A percentile compares a stretch with the other conserved stretches of the same genome.
phyloP scores from a whole-genome alignment of 768 basidiomycete genomes.

The Rhodotorula babjevae region DNA sequence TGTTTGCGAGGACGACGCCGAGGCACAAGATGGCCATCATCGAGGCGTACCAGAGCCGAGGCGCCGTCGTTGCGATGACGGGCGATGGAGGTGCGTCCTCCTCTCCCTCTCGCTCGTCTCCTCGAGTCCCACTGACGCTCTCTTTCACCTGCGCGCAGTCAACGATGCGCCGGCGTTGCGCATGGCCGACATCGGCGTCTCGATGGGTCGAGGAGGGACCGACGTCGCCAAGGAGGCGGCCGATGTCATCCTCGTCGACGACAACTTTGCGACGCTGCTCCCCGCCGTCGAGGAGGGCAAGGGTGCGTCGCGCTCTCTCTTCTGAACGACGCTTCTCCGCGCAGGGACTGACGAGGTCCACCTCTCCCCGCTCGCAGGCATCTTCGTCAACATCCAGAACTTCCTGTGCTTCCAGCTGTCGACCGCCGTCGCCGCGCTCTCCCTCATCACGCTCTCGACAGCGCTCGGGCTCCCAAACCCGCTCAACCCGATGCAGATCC shows the following conservation, averaged over 20 bases:
- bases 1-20: constrained; percentile 93
- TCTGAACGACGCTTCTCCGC: no score
- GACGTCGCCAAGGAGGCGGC: constrained; percentile 98
- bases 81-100: constrained; percentile 75
- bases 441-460: constrained; percentile 91
- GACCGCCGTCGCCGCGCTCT: constrained; percentile 90
- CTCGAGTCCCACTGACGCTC: not conserved
- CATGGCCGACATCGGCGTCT: constrained; percentile 95
- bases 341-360: no score
- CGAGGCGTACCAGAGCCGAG: constrained; percentile 82
- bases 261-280: constrained; percentile 90
- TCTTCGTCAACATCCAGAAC: constrained; percentile 98
- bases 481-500: constrained; percentile 90
- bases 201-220: constrained; percentile 97
- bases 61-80: constrained; percentile 92
- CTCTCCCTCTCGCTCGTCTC: not conserved
- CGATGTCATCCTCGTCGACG: constrained; percentile 92
- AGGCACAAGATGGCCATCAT: constrained; percentile 97
- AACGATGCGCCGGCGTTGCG: constrained; percentile 96
- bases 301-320: constrained; percentile 48
- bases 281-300: constrained; percentile 62
- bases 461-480: constrained; percentile 84
- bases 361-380: constrained; percentile 59
- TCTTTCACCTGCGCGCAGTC: constrained; percentile 51
- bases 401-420: constrained; percentile 95